Base-by-base conservation (phyloP, 805 yeast species). In the Candida andamanensis region DNA sequence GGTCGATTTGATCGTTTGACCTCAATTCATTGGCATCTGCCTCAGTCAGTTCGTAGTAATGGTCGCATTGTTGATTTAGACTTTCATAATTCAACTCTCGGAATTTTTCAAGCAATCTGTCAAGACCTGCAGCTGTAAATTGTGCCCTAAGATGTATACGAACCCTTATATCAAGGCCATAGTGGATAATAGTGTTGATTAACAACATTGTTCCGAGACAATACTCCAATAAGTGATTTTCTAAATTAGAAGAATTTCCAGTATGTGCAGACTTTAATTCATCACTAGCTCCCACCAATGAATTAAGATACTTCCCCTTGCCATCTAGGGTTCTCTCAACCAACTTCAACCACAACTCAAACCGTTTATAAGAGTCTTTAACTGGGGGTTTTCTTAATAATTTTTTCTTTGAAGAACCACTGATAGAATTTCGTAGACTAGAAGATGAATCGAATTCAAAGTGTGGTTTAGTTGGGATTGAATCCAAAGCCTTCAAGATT, bases 241-340 rank as follows among this genome's bases (percentile, higher is more conserved):
- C 90, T 12, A 29, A 16, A 24, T 37, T 40, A 16, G 76, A 70
- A 30, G 69, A 68, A 0, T 77, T 74, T 2, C 62, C 61, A 5
- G 56, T 47, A 37, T 52, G 53, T 5, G 58, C 57, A 9, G 70
- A 54, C 37, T 76, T 78, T 33, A 77, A 70, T 44, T 90, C 97
- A 7, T 81, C 92, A 37, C 85, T 80, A 0, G 96, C 95, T 2
- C 97, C 97, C 6, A 90, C 97, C 47, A 81, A 56, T 1, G 96
- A 85, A 8, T 96, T 95, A 72, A 84, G 69, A 41, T 62, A 63
- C 46, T 78, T 81, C 6, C 97, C 97, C 45, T 89, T 72, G 2
- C 96, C 96, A 35, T 78, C 85, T 26, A 86, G 47, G 0, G 89
- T 80, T 29, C 71, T 73, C 30, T 72, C 80, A 3, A 85, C 79